Conservation (phyloP, 768 basidiomycete species). For the Russula earlei region DNA sequence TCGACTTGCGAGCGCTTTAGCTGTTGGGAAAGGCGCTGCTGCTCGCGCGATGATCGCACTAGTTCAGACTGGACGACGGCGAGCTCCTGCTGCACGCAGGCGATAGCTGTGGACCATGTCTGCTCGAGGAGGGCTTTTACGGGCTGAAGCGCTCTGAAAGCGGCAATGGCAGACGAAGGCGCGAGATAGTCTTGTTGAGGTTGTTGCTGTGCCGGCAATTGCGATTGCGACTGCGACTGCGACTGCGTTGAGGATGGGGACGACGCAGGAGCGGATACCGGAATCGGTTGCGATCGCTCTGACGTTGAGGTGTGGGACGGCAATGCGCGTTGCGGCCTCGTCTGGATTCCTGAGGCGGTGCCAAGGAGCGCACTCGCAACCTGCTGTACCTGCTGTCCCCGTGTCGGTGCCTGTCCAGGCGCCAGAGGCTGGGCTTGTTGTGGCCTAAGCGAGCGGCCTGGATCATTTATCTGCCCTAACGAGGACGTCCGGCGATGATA, state of each 20-base stretch:
- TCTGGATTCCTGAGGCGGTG: constrained; percentile 2
- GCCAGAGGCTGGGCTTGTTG: neutral
- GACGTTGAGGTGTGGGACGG: neutral
- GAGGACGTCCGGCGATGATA: neutral
- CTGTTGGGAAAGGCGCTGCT: neutral
- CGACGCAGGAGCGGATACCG: neutral
- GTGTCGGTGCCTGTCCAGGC: neutral
- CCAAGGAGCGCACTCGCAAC: neutral
- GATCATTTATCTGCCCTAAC: neutral
- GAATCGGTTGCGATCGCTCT: neutral
- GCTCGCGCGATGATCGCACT: neutral
- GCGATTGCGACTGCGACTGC: too few relatives aligned
- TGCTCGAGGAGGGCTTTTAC: constrained; percentile 14
- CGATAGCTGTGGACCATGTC: constrained; percentile 12
- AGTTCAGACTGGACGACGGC: neutral
- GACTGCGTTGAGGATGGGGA: neutral
- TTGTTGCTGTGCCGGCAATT: neutral
- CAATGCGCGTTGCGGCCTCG: neutral
- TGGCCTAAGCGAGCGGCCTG: neutral
- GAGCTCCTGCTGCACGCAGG: constrained; percentile 6
- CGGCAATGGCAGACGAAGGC: neutral
- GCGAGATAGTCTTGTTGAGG: neutral
- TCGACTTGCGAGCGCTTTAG: constrained; percentile 3
- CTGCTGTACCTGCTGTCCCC: neutral
- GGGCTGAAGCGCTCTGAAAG: constrained; percentile 15